Base-by-base conservation (phyloP, 805 yeast species). In the Zygoascus bituminiphila region DNA sequence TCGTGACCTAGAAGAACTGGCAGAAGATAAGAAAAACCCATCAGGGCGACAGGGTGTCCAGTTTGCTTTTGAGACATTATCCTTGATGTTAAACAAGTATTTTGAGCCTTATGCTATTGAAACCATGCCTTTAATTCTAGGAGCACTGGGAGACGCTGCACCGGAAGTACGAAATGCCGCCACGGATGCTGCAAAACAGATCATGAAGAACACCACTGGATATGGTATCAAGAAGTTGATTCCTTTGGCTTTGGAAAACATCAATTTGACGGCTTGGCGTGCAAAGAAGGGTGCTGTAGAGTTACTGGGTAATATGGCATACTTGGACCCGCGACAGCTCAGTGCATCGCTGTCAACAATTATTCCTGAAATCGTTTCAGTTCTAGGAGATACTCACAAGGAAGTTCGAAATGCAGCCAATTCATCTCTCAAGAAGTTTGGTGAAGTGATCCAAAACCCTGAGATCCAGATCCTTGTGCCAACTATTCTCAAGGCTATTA, bases 351-450 rank as follows among this genome's bases (percentile, higher is more conserved):
- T 93, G 57, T 84, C 96, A 0, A 79, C 81, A 0, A 91, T 93
- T 69, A 87, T 93, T 52, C 99, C 99, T 1, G 95, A 91, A 62
- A 88, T 93, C 67, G 98, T 91, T 49, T 89, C 93, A 54, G 96
- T 89, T 22, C 72, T 93, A 61, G 88, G 85, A 60, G 98, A 93
- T 60, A 79, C 97, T 0, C 99, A 93, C 66, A 91, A 91, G 62
- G 98, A 93, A 62, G 98, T 93, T 19, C 77, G 99, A 52, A 87
- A 85, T 56, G 94, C 98, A 1, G 98, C 97, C 1, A 96, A 87
- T 62, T 80, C 77, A 57, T 77, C 96, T 1, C 73, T 93, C 66
- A 84, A 87, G 62, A 75, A 88, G 60, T 93, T 93, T 62, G 98
- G 98, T 61, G 97, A 91, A 53, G 98, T 93, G 52, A 93, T 93